These are phyloP conservation scores for Barnettozyma botsteinii DNA, from an alignment of 805 yeast species.

Conservation along the genomic window DNA sequence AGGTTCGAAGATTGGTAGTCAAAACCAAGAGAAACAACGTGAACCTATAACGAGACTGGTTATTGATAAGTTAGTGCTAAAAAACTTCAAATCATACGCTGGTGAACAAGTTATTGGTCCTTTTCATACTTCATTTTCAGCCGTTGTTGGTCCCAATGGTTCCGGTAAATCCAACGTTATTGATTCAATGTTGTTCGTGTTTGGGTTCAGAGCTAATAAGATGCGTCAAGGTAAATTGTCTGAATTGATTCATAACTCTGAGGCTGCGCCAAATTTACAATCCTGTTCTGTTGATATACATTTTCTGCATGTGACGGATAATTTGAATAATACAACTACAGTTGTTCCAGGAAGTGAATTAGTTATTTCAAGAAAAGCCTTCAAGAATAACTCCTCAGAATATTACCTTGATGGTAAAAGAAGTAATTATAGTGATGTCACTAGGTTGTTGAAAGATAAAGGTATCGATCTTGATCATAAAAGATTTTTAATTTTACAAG, in stretches of 20 bases:
- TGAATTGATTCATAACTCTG: constrained; percentile 89
- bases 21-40: constrained; percentile 19
- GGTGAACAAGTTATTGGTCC: constrained; percentile 94
- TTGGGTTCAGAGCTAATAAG: constrained; percentile 93
- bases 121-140: constrained; percentile 86
- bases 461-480: constrained; percentile 96
- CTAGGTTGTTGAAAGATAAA: constrained; percentile 61
- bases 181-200: constrained; percentile 92
- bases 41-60: constrained; percentile 57
- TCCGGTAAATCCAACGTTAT: constrained; percentile 97
- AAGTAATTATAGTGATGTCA: constrained; percentile 75
- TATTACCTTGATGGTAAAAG: constrained; percentile 68
- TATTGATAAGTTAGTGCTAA: constrained; percentile 65
- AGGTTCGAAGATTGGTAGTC: constrained; percentile 28
- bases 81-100: constrained; percentile 92
- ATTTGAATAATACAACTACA: constrained; percentile 37
- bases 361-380: constrained; percentile 76
- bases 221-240: constrained; percentile 95
- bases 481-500: constrained; percentile 89
- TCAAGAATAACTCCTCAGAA: constrained; percentile 66
- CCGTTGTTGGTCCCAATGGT: constrained; percentile 98
- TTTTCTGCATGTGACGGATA: constrained; percentile 72
- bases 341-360: constrained; percentile 48
- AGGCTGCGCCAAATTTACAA: constrained; percentile 53
- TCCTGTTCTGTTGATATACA: constrained; percentile 90